Evolutionary conservation across 176 grass and related monocot genomes (phyloP), one percentile per base, ranked within the genome.

Genomic region (Echinochloa phyllopogon): DNA sequence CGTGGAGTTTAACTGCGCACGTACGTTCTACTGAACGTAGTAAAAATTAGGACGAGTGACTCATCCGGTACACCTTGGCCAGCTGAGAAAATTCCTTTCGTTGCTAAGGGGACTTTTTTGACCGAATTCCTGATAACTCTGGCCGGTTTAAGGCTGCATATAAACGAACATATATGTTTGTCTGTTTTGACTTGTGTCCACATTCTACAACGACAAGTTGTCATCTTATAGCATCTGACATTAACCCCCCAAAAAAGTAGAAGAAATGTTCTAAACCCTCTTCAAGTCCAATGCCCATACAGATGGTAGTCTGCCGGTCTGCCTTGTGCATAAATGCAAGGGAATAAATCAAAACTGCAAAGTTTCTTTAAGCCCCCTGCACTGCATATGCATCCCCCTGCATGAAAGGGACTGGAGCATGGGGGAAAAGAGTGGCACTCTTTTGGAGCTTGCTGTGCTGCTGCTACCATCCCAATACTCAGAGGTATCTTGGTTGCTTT

Each of bases 381-480:
- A 38, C 12, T 59, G 37, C 53, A 23, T 15, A 33, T 33, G 29
- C 29, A 33, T 33, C 29, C 68, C 55, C 83, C 80, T 90, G 89
- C 89, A 69, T 42, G 84, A 90, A 83, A 90, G 89, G 84, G 84
- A 87, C 59, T 27, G 21, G 74, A 90, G 89, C 84, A 87, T 90
- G 84, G 55, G 25, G 37, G 0, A 37, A 82, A 86, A 90, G 57
- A 78, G 29, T 53, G 78, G 78, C 78, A 66, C 37, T 80, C 62
- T 81, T 81, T 81, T 81, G 78, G 64, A 81, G 64, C 36, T 37
- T 80, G 78, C 78, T 52, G 43, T 56, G 52, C 52, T 55, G 51
- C 48, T 64, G 24, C 59, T 66, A 53, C 72, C 43, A 67, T 33
- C 47, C 47, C 63, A 66, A 67, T 55, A 41, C 38, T 69, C 78